Conservation (phyloP, 257 asterid genomes). For the Solanum pinnatisectum region DNA sequence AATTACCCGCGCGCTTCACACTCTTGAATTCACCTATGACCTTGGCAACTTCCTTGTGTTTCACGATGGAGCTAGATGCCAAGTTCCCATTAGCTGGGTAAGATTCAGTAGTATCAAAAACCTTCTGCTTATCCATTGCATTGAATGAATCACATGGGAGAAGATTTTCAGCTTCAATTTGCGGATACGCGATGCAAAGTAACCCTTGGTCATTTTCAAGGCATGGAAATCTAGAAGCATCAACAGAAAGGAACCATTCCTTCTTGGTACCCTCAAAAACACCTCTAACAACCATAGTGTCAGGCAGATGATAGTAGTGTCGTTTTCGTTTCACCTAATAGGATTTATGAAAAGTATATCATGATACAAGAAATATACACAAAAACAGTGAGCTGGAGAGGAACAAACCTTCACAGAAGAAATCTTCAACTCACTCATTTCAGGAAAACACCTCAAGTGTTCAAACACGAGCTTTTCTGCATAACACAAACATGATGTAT, state of each 20-base stretch:
- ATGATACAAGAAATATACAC: not conserved
- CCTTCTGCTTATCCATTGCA: not conserved
- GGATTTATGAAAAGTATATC: constrained; percentile 3
- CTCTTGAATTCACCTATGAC: constrained; percentile 9
- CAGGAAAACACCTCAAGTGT: constrained; percentile 44
- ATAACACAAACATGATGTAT: not conserved
- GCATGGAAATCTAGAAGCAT: constrained; percentile 16
- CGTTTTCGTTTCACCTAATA: constrained; percentile 43
- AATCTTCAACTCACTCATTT: constrained; percentile 34
- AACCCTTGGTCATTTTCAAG: constrained; percentile 1
- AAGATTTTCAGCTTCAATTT: not conserved
- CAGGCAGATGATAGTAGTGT: constrained; percentile 48
- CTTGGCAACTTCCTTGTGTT: constrained; percentile 14
- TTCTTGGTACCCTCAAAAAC: constrained; percentile 29
- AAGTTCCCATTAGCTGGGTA: constrained; percentile 1
- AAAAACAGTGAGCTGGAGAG: not conserved
- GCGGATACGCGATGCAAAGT: not conserved
- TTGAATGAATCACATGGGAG: constrained; percentile 4
- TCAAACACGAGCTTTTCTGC: constrained; percentile 46
- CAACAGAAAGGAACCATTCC: constrained; percentile 41
- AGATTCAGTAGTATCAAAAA: not conserved
- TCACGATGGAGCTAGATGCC: not conserved
- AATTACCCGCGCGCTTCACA: constrained; percentile 4
- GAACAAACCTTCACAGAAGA: constrained; percentile 45
- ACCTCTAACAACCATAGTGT: constrained; percentile 39